Conservation (phyloP, 1,284 basidiomycete genomes). For the Inonotus obliquus region DNA sequence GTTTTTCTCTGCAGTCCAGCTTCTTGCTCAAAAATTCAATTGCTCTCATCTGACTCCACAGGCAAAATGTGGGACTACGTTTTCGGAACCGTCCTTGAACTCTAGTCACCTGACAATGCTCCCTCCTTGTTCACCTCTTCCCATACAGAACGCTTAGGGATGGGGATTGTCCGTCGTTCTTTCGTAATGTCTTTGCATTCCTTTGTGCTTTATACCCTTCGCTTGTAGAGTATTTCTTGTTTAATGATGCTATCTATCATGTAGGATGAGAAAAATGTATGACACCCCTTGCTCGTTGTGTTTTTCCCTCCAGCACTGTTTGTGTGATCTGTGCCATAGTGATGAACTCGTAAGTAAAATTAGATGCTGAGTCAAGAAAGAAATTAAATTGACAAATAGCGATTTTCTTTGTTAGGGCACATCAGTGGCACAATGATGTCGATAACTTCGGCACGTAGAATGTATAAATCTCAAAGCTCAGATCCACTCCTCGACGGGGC, state of each 20-base stretch:
- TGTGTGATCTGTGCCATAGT: no score
- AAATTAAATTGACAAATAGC: no score
- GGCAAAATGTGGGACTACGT: conserved; percentile 94
- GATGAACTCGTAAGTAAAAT: no score
- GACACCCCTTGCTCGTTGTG: not conserved
- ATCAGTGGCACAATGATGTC: no score
- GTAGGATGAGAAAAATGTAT: not conserved
- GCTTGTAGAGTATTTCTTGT: not conserved
- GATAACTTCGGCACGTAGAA: no score
- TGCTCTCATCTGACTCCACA: conserved; percentile 24
- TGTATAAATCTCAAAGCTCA: no score
- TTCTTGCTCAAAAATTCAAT: not conserved
- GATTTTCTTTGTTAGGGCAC: no score
- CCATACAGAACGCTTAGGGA: not conserved
- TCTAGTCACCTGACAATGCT: not conserved
- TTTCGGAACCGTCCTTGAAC: conserved; percentile 74
- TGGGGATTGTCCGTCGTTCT: not conserved
- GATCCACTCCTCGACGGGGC: no score
- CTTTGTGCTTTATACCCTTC: not conserved
- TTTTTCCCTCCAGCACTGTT: no score
- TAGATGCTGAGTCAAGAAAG: no score
- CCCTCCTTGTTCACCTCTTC: not conserved
- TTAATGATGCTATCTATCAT: not conserved
- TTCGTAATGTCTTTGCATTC: not conserved
- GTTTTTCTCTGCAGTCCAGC: conserved; percentile 21